Evolutionary conservation across 2,329 filamentous ascomycete species (phyloP), one percentile per base, ranked within the genome.

Genomic region (Penicillium sp.): DNA sequence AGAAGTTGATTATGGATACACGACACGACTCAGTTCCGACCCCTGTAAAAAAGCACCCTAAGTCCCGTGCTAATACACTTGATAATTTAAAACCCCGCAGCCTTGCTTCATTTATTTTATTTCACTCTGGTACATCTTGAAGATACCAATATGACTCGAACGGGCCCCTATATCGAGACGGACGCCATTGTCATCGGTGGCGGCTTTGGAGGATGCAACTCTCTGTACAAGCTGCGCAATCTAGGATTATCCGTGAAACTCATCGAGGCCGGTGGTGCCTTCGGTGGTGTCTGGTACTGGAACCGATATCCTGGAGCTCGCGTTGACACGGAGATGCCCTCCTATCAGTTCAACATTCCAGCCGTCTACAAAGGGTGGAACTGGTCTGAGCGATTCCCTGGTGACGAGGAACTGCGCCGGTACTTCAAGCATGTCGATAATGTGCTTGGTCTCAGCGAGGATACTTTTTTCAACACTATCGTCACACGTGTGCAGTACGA

Each of bases 261-360:
- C 0, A 63, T 76, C 28, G 76, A 78, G 39, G 63, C 66, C 0
- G 75, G 67, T 3, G 35, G 51, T 5, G 67, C 63, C 25, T 62
- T 74, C 10, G 76, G 76, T 22, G 76, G 76, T 7, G 69, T 73
- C 8, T 79, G 76, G 76, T 67, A 72, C 48, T 75, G 69, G 67
- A 77, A 77, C 56, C 57, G 64, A 1, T 78, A 77, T 42, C 75
- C 76, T 0, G 75, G 75, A 0, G 72, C 73, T 1, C 64, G 73
- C 2, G 73, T 77, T 16, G 75, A 79, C 51, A 65, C 59, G 5
- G 76, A 80, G 44, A 74, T 79, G 8, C 79, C 79, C 0, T 70
- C 75, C 46, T 83, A 83, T 51, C 74, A 84, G 53, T 78, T 80
- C 53, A 79, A 74, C 2, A 78, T 77, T 60, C 79, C 79, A 2